Evolutionary conservation across 176 grass and related monocot species (phyloP).

Genomic region (Miscanthus lutarioriparius): DNA sequence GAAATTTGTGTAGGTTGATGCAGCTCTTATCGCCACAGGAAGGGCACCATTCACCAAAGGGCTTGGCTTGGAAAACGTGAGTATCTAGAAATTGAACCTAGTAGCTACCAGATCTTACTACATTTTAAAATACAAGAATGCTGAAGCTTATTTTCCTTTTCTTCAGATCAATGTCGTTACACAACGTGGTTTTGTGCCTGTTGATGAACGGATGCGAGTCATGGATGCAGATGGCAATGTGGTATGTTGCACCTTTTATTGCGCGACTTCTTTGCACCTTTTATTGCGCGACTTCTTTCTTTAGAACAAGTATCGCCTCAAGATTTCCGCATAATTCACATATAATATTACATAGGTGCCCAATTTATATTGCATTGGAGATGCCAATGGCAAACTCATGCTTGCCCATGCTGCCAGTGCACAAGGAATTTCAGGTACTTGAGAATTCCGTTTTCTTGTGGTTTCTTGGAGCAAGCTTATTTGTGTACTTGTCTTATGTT

Average conservation of each 20-base stretch:
- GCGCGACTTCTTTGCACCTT: neutral
- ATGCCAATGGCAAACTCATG: slow-evolving; percentile 97
- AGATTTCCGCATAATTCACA: neutral
- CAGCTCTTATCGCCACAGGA: slow-evolving; percentile 96
- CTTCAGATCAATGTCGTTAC: slow-evolving; percentile 84
- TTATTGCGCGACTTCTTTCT: neutral
- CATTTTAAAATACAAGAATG: slow-evolving; percentile 7
- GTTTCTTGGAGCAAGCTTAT: slow-evolving; percentile 15
- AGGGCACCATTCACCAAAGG: slow-evolving; percentile 93
- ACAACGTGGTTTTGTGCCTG: slow-evolving; percentile 91
- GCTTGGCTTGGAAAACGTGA: slow-evolving; percentile 98
- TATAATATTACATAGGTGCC: slow-evolving; percentile 54
- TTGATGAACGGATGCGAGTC: slow-evolving; percentile 91
- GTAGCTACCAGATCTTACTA: neutral
- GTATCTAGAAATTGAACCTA: slow-evolving; percentile 24
- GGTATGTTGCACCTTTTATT: slow-evolving; percentile 47
- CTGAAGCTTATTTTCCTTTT: slow-evolving; percentile 31
- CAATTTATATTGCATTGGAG: slow-evolving; percentile 95
- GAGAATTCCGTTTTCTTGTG: slow-evolving; percentile 27
- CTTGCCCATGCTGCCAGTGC: slow-evolving; percentile 99
- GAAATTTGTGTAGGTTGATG: slow-evolving; percentile 66
- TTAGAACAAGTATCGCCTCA: neutral
- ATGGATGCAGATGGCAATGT: slow-evolving; percentile 76
- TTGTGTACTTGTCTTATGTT: slow-evolving; percentile 30
- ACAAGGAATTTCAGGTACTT: slow-evolving; percentile 88